Evolutionary conservation across 2,329 filamentous ascomycete genomes (phyloP).

Genomic region (Neurospora sp.): DNA sequence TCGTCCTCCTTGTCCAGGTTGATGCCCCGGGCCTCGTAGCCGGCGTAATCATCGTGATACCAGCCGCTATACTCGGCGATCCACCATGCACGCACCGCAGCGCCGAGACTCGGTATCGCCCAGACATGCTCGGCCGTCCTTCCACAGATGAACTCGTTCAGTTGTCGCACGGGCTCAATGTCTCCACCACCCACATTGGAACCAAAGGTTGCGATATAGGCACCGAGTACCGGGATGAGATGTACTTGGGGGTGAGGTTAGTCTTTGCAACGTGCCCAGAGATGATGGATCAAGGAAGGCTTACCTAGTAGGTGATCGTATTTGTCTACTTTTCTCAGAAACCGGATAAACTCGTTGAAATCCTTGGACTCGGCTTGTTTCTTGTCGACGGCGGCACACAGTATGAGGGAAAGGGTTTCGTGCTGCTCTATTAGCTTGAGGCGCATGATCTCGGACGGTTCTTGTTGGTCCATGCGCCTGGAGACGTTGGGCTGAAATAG

Average conservation of each 20-base stretch:
- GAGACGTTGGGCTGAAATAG: slow-evolving; percentile 53
- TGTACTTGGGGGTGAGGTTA: slow-evolving; percentile 44
- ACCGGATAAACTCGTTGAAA: slow-evolving; percentile 60
- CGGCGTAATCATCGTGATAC: slow-evolving; percentile 64
- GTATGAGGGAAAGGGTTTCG: slow-evolving; percentile 72
- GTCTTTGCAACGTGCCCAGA: slow-evolving; percentile 3
- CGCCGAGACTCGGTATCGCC: slow-evolving; percentile 65
- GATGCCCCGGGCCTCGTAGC: slow-evolving; percentile 47
- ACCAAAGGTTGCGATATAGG: slow-evolving; percentile 68
- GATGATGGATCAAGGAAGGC: slow-evolving; percentile 9
- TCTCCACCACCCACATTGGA: slow-evolving; percentile 62
- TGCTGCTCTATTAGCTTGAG: slow-evolving; percentile 79
- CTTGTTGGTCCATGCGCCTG: slow-evolving; percentile 51
- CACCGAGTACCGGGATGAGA: slow-evolving; percentile 68
- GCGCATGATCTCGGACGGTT: slow-evolving; percentile 72
- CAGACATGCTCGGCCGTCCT: slow-evolving; percentile 59
- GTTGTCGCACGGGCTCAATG: slow-evolving; percentile 56
- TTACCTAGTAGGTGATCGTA: slow-evolving; percentile 57
- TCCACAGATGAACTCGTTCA: slow-evolving; percentile 60
- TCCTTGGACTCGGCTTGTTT: slow-evolving; percentile 61
- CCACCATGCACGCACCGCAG: slow-evolving; percentile 76
- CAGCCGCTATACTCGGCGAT: slow-evolving; percentile 86
- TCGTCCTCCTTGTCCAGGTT: slow-evolving; percentile 61
- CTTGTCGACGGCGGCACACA: slow-evolving; percentile 68
- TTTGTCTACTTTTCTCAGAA: slow-evolving; percentile 60